Base-by-base conservation (phyloP, 352 stramenopile species). In the Phytophthora pinifolia region DNA sequence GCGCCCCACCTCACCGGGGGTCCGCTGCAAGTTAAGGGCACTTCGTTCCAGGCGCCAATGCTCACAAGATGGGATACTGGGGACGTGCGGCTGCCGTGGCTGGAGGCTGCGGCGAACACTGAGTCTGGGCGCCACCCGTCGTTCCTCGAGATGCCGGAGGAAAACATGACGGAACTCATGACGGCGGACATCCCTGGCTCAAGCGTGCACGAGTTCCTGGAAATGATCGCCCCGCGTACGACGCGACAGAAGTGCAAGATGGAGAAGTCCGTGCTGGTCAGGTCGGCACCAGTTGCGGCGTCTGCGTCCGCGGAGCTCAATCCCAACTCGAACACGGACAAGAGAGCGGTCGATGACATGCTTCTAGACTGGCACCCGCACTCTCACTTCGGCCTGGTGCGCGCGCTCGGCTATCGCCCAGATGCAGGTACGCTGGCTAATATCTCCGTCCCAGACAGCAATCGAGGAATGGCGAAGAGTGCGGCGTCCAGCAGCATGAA, bases 331-430 rank as follows among this genome's bases (percentile, higher is more conserved):
- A 58, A 25, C 13, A 33, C 30, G 20, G 62, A 67, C 5, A 59
- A 52, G 15, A 25, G 13, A 18, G 6, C 7, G 18, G 42, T 32
- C 33, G 31, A 48, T 42, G 46, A 57, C n/a, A 27, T 57, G 17
- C 53, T 82, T 31, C 65, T 59, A 29, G 77, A 84, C 9, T 88
- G 77, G 77, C 73, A 84, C 41, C 8, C 65, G 1, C 77, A 88
- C 25, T 65, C 74, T 29, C 54, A 61, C 14, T 88, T 83, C 54
- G 77, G 77, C 1, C 72, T 74, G 8, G 45, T 88, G 7, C 75
- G 77, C 7, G 81, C 82, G 27, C 62, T 84, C 9, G 69, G 55
- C 39, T 83, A 84, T 48, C 70, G 73, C 6, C 61, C 77, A 7
- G 54, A 72, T 18, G 20, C 55, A 18, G 41, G 49, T 7, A 29